Evolutionary conservation across 768 basidiomycete genomes (phyloP).

Genomic region (Dendrothele bispora): DNA sequence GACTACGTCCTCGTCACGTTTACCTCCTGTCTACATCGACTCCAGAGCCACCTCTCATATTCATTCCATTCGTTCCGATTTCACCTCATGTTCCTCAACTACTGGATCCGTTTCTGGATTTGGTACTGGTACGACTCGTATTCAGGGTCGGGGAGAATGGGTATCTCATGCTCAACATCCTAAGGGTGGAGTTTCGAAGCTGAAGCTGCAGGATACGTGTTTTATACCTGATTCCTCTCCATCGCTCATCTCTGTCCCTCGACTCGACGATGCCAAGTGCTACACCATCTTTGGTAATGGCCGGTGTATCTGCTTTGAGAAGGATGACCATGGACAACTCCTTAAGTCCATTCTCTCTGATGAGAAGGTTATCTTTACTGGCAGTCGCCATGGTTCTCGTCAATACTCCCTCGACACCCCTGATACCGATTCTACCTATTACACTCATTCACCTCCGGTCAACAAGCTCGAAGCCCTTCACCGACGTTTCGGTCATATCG

Average conservation of each 20-base stretch:
- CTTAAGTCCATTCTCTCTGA: not conserved
- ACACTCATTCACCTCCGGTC: no score
- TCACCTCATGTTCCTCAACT: conserved; percentile 1
- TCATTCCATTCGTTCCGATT: conserved; percentile 10
- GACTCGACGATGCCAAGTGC: conserved; percentile 10
- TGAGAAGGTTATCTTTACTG: conserved; percentile 12
- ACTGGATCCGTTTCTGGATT: conserved; percentile 8
- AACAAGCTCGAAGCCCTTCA: conserved; percentile 10
- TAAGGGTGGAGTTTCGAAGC: no score
- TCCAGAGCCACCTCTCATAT: conserved; percentile 13
- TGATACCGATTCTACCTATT: no score
- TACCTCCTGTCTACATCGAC: conserved; percentile 12
- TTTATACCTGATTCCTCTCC: conserved; percentile 13
- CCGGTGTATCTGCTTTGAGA: conserved; percentile 8
- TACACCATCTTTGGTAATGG: conserved; percentile 14
- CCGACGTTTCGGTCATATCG: conserved; percentile 10
- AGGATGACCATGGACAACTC: conserved; percentile 9
- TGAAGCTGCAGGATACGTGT: conserved; percentile 9
- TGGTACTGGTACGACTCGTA: conserved; percentile 11
- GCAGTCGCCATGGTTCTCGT: conserved; percentile 3
- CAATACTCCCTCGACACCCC: conserved; percentile 12
- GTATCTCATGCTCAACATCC: conserved; percentile 2
- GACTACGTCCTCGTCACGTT: no score
- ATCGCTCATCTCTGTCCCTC: conserved; percentile 10
- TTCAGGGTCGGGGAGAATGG: conserved; percentile 11